These are phyloP conservation scores for Sindora glabra DNA, from an alignment of 306 rosid genomes.

Conservation along the genomic window DNA sequence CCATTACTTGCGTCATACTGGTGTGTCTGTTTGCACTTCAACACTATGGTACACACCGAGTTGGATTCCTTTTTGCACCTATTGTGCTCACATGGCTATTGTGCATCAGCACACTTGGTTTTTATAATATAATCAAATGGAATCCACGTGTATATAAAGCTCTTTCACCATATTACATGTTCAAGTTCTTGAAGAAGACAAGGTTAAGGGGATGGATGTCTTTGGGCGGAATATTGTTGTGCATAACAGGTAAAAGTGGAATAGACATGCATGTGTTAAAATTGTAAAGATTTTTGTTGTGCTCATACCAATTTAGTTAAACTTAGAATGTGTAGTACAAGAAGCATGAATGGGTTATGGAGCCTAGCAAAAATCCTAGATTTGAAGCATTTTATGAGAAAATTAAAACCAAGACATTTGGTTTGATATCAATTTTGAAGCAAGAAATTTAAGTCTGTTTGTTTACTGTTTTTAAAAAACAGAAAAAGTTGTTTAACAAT, in stretches of 20 bases:
- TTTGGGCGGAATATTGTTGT: slow-evolving; percentile 59
- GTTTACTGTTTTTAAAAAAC: no score
- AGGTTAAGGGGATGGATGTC: slow-evolving; percentile 63
- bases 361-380: no score
- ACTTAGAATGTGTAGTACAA: no score
- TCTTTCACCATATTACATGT: slow-evolving; percentile 62
- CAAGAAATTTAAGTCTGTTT: no score
- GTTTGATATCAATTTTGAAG: no score
- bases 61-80: slow-evolving; percentile 75
- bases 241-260: slow-evolving; percentile 76
- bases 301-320: no score
- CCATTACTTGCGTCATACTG: slow-evolving; percentile 55
- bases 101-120: slow-evolving; percentile 51
- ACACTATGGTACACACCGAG: slow-evolving; percentile 66
- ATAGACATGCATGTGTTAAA: no score
- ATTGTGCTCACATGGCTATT: slow-evolving; percentile 59
- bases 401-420: no score
- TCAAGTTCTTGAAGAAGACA: slow-evolving; percentile 41
- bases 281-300: no score
- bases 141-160: slow-evolving; percentile 42
- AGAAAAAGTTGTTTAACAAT: no score
- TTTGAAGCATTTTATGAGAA: no score
- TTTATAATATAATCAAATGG: slow-evolving; percentile 63
- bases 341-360: no score
- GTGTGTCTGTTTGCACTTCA: slow-evolving; percentile 76